phyloP scores from a whole-genome alignment of 2,329 filamentous ascomycete species.

The Chalara sp. region DNA sequence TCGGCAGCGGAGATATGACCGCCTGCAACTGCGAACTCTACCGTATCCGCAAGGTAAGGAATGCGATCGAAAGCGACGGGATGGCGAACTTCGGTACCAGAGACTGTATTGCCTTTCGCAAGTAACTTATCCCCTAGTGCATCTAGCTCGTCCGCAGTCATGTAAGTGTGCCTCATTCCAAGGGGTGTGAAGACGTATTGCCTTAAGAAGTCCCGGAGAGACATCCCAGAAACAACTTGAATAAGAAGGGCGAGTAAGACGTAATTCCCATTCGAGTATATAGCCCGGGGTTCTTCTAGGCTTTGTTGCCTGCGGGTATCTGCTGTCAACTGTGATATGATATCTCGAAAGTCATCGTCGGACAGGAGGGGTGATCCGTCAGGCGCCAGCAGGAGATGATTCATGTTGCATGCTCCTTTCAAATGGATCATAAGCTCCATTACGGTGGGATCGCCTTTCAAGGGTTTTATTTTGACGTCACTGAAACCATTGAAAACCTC shows the following conservation, averaged over 20 bases:
- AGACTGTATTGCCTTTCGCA: constrained; percentile 4
- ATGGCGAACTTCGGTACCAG: constrained; percentile 3
- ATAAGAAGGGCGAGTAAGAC: constrained; percentile 7
- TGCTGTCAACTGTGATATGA: constrained; percentile 5
- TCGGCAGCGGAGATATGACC: constrained; percentile 4
- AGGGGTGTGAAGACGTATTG: constrained; percentile 7
- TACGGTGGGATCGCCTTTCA: constrained; percentile 6
- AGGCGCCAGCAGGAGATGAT: constrained; percentile 5
- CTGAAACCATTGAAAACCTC: constrained; percentile 6
- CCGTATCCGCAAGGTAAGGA: constrained; percentile 2
- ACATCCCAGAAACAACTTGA: constrained; percentile 1
- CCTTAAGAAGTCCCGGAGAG: constrained; percentile 6
- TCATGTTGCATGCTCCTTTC: constrained; percentile 4
- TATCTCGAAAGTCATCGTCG: constrained; percentile 1
- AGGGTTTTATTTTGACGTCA: not conserved
- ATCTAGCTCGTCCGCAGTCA: constrained; percentile 1
- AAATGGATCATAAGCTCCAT: constrained; percentile 1
- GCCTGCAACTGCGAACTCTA: constrained; percentile 4
- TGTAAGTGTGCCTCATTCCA: constrained; percentile 3
- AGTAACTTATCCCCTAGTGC: not conserved
- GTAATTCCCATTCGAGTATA: constrained; percentile 8
- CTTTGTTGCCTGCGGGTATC: constrained; percentile 1
- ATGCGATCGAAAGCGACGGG: not conserved
- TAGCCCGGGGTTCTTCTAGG: not conserved
- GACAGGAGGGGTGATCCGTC: constrained; percentile 3